Percentiles rank a stretch among this genome's conserved stretches.
Conservation (phyloP, 495 filamentous ascomycete species). For the Bryoglossum gracile region DNA sequence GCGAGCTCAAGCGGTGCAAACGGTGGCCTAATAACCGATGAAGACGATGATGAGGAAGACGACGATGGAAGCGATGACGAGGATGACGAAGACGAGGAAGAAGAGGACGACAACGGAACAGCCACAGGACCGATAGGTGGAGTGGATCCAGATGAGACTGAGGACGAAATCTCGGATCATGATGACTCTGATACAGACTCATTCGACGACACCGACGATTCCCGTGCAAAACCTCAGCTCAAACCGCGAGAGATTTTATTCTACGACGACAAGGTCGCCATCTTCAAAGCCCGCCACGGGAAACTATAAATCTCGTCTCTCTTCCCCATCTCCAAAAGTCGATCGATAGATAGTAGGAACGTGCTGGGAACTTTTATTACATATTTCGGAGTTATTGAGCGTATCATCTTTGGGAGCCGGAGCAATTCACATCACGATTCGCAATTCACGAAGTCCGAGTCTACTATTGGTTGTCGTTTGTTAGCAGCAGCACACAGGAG, state of each 20-base stretch:
- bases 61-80: slow-evolving; percentile 34
- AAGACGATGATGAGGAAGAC: slow-evolving; percentile 37
- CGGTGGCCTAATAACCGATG: slow-evolving; percentile 29
- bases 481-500: no score
- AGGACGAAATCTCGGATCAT: slow-evolving; percentile 47
- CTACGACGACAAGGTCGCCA: slow-evolving; percentile 80
- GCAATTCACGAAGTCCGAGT: no score
- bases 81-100: slow-evolving; percentile 42
- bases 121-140: slow-evolving; percentile 20
- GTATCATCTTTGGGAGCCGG: no score
- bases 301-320: slow-evolving; percentile 24
- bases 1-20: slow-evolving; percentile 22
- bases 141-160: slow-evolving; percentile 36
- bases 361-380: no score
- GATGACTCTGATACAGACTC: slow-evolving; percentile 39
- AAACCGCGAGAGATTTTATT: slow-evolving; percentile 78
- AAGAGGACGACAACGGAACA: slow-evolving; percentile 35
- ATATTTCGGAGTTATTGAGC: no score
- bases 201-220: slow-evolving; percentile 35
- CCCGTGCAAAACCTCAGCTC: slow-evolving; percentile 45
- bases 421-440: no score
- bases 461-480: no score
- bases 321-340: no score
- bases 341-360: no score
- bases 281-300: slow-evolving; percentile 34